A percentile compares a stretch with the other conserved stretches of the same genome.
phyloP scores from a whole-genome alignment of 2,329 filamentous ascomycete genomes.

The Colletotrichum sp. region DNA sequence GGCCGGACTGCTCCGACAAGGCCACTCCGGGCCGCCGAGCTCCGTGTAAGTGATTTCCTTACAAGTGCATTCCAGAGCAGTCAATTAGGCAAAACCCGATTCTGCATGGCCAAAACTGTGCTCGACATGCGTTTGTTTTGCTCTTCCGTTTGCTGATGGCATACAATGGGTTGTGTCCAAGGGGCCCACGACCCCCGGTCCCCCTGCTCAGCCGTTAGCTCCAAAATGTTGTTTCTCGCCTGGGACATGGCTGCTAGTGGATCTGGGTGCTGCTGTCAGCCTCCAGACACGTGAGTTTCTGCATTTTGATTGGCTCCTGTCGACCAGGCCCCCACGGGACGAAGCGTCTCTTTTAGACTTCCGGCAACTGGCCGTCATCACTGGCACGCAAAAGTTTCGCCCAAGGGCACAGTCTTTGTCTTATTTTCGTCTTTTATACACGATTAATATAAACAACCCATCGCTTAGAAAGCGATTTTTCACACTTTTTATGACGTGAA shows the following conservation, averaged over 20 bases:
- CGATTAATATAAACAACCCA: neutral
- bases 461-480: neutral
- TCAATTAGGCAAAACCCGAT: neutral
- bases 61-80: neutral
- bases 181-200: slow-evolving; percentile 21
- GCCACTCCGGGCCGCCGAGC: neutral
- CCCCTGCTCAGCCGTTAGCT: slow-evolving; percentile 22
- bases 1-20: neutral
- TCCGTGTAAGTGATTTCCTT: slow-evolving; percentile 20
- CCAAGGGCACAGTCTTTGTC: neutral
- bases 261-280: slow-evolving; percentile 20
- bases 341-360: slow-evolving; percentile 16
- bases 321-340: slow-evolving; percentile 8
- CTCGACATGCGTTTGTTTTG: neutral
- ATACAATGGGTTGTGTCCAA: slow-evolving; percentile 21
- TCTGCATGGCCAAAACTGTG: slow-evolving; percentile 1
- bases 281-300: slow-evolving; percentile 17
- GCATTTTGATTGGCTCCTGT: slow-evolving; percentile 5
- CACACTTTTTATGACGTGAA: slow-evolving; percentile 61
- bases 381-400: slow-evolving; percentile 13
- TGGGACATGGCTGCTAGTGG: slow-evolving; percentile 4
- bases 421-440: neutral
- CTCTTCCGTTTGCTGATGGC: slow-evolving; percentile 7
- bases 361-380: slow-evolving; percentile 7
- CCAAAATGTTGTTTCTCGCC: slow-evolving; percentile 18